Evolutionary conservation across 2,329 filamentous ascomycete species (phyloP), one percentile per base, ranked within the genome.

Genomic region (Fusarium succisae): DNA sequence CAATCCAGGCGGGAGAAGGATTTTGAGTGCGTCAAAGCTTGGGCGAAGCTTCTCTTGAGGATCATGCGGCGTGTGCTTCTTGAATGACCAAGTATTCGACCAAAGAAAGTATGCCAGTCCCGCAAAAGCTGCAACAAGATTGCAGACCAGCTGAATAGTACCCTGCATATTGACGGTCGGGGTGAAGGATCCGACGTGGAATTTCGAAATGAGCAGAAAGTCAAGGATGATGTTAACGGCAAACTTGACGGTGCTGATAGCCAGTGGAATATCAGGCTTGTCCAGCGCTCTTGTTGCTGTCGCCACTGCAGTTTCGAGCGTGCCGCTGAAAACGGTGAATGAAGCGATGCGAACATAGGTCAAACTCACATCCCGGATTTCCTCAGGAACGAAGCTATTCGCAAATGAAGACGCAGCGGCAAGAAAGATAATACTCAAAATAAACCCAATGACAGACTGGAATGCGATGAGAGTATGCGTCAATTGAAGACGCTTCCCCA

Each of bases 121-220:
- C 0, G 81, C 82, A 12, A 89, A 72, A 0, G 91, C 88, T 1
- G 90, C 86, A 0, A 82, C 77, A 66, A 91, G 80, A 68, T 89
- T 88, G 77, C 91, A 94, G 3, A 87, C 85, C 0, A 94, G 84
- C 53, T 91, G 87, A 37, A 92, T 90, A 0, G 84, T 84, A 1
- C 90, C 92, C 79, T 94, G 92, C 71, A 87, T 88, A 56, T 92
- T 91, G 71, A 92, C 85, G 0, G 87, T 90, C 0, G 91, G 91
- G 4, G 76, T 82, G 44, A 87, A 82, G 1, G 76, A 78, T 1
- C 86, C 86, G 4, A 93, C 86, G 70, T 92, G 90, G 60, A 92
- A 91, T 3, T 83, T 89, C 0, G 91, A 93, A 50, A 94, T 89
- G 41, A 94, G 77, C 2, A 94, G 82, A 62, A 94, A 77, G 70